Percentiles rank a stretch among this genome's conserved stretches.
Conservation (phyloP, 768 basidiomycete genomes). For the Flagelloscypha sp. region DNA sequence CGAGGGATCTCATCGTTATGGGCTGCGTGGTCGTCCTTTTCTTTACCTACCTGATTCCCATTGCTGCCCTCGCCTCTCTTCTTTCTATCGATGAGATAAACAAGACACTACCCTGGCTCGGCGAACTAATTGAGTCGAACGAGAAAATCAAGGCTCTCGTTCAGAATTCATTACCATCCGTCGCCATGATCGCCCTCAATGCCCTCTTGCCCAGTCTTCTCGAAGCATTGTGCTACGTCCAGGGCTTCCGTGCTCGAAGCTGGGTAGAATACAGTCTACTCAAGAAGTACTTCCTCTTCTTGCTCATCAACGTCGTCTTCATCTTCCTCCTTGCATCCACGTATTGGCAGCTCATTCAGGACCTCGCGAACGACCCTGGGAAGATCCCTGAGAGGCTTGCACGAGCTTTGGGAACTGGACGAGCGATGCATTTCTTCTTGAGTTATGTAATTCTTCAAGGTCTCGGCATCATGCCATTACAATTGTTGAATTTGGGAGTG, state of each 20-base stretch:
- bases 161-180: constrained; percentile 88
- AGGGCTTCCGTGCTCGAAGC: constrained; percentile 84
- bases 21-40: constrained; percentile 63
- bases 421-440: constrained; percentile 79
- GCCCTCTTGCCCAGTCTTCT: constrained; percentile 81
- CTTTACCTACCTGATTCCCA: constrained; percentile 90
- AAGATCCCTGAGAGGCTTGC: constrained; percentile 94
- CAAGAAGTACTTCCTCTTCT: constrained; percentile 94
- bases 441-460: constrained; percentile 83
- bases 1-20: constrained; percentile 68
- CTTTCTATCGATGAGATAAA: constrained; percentile 93
- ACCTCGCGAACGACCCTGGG: constrained; percentile 87
- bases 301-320: constrained; percentile 88
- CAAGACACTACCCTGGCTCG: constrained; percentile 82
- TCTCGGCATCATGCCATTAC: constrained; percentile 91
- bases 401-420: constrained; percentile 67
- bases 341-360: constrained; percentile 84
- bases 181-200: constrained; percentile 87
- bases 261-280: constrained; percentile 90
- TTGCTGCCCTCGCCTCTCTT: constrained; percentile 76
- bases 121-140: constrained; percentile 73
- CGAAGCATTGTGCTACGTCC: constrained; percentile 82
- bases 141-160: constrained; percentile 78
- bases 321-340: constrained; percentile 90
- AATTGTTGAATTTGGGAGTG: constrained; percentile 86